Conservation (phyloP, 805 yeast genomes). For the Candida michaelii region DNA sequence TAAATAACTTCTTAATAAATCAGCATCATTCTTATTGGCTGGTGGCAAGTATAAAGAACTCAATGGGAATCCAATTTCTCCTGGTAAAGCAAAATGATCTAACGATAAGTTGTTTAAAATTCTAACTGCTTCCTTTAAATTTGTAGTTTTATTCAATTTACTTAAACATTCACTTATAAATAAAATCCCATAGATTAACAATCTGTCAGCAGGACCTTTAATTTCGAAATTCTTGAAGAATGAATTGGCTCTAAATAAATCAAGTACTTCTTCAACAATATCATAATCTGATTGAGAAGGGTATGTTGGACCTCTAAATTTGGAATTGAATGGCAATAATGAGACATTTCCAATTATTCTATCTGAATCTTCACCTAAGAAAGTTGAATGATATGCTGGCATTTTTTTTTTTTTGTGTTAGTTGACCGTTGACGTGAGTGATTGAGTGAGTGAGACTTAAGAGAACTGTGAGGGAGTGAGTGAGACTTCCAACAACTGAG, state of each 20-base stretch:
- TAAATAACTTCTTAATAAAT: conserved; percentile 75
- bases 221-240: conserved; percentile 97
- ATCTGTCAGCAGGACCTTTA: conserved; percentile 91
- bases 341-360: conserved; percentile 78
- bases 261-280: conserved; percentile 86
- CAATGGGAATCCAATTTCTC: conserved; percentile 92
- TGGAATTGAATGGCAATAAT: conserved; percentile 80
- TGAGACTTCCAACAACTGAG: too few relatives aligned
- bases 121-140: conserved; percentile 60
- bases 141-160: conserved; percentile 50
- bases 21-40: conserved; percentile 69
- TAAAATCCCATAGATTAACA: conserved; percentile 89
- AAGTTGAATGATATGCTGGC: conserved; percentile 81
- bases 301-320: conserved; percentile 88
- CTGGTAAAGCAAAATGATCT: conserved; percentile 89
- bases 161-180: conserved; percentile 83
- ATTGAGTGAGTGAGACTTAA: neutral
- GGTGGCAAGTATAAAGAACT: conserved; percentile 79
- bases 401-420: conserved; percentile 16
- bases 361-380: conserved; percentile 59
- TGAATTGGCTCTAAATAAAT: conserved; percentile 91
- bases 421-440: neutral
- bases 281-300: conserved; percentile 75
- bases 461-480: neutral
- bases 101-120: conserved; percentile 80